Conservation (phyloP, 2,329 filamentous ascomycete species). For the Teratosphaeriaceae sp. region DNA sequence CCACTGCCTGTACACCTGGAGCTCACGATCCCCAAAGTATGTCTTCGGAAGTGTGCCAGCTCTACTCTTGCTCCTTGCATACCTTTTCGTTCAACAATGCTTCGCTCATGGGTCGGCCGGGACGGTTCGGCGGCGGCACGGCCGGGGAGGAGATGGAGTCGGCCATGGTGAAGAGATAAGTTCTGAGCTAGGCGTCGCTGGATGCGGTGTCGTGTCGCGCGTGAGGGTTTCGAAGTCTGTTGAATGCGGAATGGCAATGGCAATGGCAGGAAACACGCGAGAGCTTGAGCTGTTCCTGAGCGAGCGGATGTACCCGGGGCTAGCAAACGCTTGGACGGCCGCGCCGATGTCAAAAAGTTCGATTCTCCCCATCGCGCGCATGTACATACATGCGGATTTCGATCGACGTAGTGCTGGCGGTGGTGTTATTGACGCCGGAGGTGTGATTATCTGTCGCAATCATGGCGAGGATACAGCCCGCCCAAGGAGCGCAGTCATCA, state of each 20-base stretch:
- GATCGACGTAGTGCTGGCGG: not conserved
- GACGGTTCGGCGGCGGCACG: conserved; percentile 58
- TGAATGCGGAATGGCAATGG: not conserved
- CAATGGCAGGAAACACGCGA: not conserved
- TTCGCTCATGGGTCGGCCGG: conserved; percentile 82
- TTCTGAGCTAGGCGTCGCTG: not conserved
- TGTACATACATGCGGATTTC: too few relatives aligned
- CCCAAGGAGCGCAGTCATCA: conserved; percentile 22
- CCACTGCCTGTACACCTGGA: not conserved
- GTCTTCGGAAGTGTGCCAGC: too few relatives aligned
- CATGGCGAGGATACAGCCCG: too few relatives aligned
- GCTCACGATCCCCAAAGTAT: conserved; percentile 2
- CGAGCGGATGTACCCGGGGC: too few relatives aligned
- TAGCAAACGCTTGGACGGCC: not conserved
- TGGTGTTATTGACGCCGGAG: too few relatives aligned
- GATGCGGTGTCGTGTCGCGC: too few relatives aligned
- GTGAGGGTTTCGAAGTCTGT: conserved; percentile 1
- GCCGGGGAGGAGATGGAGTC: conserved; percentile 50
- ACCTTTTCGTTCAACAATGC: conserved; percentile 99
- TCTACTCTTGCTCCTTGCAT: conserved; percentile 27
- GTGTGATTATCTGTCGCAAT: too few relatives aligned
- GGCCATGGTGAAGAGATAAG: conserved; percentile 55
- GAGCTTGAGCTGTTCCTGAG: too few relatives aligned
- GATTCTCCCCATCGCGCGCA: not conserved
- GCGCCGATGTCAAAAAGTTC: conserved; percentile 7